Evolutionary conservation across 805 yeast species (phyloP), one percentile per base, ranked within the genome.

Genomic region (Wickerhamomyces alni): DNA sequence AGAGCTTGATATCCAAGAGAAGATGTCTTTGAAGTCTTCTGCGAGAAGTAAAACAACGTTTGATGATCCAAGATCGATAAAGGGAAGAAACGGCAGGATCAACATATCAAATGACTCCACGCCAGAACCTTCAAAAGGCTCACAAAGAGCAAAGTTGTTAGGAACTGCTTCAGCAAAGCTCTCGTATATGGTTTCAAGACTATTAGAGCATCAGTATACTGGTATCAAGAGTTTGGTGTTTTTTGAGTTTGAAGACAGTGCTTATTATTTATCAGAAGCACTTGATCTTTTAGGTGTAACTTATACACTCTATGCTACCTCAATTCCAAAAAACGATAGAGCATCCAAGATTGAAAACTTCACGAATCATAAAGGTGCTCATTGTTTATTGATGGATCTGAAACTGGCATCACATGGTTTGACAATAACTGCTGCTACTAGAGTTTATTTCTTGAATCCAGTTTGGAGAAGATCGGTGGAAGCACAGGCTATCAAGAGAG

Each of bases 401-500:
- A 70, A 73, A 45, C 53, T 82, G 37, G 84, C 88, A 0, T 67
- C 88, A 0, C 86, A 80, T 59, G 88, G 88, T 0, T 55, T 82
- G 32, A 80, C 84, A 0, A 78, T 82, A 8, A 73, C 77, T 16
- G 68, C 80, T 0, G 88, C 88, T 4, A 78, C 87, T 0, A 65
- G 77, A 38, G 84, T 82, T 2, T 82, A 78, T 51, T 80, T 82
- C 53, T 64, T 81, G n/a, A 79, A 72, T 47, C 87, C 87, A 1
- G 80, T 82, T 2, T 82, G 87, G 88, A 75, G 70, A 45, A 67
- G 77, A 40, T 71, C 83, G 0, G 65, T 76, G 16, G 88, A 82
- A 53, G 87, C 87, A 0, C 88, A 82, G 50, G 87, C 87, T 1
- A 79, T 82, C 35, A 80, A 82, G 47, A 72, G 89, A 62, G 82